Evolutionary conservation across 164 flowering plant species (phyloP), one percentile per base, ranked within the genome.

Genomic region (Umbellularia californica): DNA sequence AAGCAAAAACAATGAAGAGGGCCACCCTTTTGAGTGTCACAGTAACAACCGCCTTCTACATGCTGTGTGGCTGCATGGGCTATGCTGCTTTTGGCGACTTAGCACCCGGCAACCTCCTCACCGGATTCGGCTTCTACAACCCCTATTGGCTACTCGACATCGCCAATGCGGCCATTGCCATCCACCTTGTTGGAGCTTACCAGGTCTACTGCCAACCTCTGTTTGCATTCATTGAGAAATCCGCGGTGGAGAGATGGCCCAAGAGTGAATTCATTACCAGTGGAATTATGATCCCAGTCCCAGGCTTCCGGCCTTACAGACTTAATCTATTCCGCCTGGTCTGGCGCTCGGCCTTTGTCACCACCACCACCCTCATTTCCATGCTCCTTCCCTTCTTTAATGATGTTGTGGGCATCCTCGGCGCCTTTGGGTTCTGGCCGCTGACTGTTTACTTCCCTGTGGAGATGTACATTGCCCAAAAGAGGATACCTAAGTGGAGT

Each of bases 341-440:
- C 3, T 89, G 90, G 90, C 74, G 94, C 68, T 82, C 92, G 3
- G 14, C 74, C 0, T 90, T 87, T 70, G 97, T 90, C 76, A 78
- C 86, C 65, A 11, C 77, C 7, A 89, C 93, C 60, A 90, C 94
- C 19, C 71, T 88, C 50, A 82, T 87, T 6, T 82, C 97, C 1
- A 90, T 92, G 97, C 83, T 90, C 5, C 81, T 92, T 30, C 74
- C 97, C 22, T 92, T 90, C 84, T 90, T 92, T 75, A 89, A 87
- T 58, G 90, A 87, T 58, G 83, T 90, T 0, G 89, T 89, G 12
- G 94, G 90, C 1, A 65, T 90, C 15, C 85, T 90, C 23, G 94
- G 94, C 2, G 90, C 97, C 0, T 65, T 88, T 3, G 90, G 89
- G 1, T 92, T 92, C 76, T 90, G 94, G 92, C 94, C 93, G 1